A percentile compares a stretch with the other conserved stretches of the same genome.
Conservation (phyloP, 2,329 filamentous ascomycete species). For the Microsporum ferrugineum region DNA sequence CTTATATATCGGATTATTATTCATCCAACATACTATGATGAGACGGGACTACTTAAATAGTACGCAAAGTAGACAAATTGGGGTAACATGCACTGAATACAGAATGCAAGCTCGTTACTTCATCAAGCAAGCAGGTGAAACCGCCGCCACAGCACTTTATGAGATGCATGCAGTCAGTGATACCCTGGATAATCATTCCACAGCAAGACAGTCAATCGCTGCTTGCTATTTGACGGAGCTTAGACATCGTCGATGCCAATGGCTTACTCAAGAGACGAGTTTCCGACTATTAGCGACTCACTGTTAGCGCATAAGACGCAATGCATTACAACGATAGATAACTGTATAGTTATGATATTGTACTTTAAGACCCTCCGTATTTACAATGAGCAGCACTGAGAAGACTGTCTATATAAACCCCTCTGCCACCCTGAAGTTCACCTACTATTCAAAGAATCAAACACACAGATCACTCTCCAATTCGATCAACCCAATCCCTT, state of each 20-base stretch:
- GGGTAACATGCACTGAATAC: too few species aligned
- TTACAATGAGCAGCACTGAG: neutral
- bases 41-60: too few species aligned
- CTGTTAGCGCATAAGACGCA: neutral
- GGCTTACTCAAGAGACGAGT: neutral
- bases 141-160: neutral
- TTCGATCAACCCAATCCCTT: neutral
- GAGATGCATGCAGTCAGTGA: neutral
- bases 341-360: neutral
- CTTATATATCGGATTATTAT: too few species aligned
- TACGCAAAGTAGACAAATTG: too few species aligned
- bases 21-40: too few species aligned
- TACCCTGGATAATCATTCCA: neutral
- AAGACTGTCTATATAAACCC: neutral
- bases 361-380: neutral
- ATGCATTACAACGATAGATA: neutral
- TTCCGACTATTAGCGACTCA: neutral
- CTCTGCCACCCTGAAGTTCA: neutral
- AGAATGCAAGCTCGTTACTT: neutral
- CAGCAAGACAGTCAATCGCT: neutral
- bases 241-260: neutral
- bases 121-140: neutral
- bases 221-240: neutral
- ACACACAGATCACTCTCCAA: neutral
- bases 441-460: neutral